These are phyloP conservation scores for Phytophthora sansomeana DNA, from an alignment of 352 stramenopile genomes.

Conservation along the genomic window DNA sequence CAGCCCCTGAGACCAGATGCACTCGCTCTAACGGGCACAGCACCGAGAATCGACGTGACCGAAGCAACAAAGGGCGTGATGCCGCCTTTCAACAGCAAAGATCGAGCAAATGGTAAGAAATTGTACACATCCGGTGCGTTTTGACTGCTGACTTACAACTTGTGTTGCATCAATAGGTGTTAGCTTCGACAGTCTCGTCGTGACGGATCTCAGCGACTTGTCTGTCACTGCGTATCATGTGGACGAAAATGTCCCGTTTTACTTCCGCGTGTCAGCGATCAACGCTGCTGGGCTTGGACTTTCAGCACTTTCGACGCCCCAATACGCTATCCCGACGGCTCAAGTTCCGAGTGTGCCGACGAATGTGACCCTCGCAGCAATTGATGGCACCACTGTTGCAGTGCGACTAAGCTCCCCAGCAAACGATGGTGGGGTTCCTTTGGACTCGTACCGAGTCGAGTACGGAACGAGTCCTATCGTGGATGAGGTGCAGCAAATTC, in stretches of 20 bases:
- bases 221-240: constrained; percentile 83
- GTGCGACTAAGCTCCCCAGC: constrained; percentile 81
- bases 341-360: constrained; percentile 73
- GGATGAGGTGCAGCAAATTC: constrained; percentile 84
- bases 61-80: constrained; percentile 78
- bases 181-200: constrained; percentile 85
- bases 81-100: constrained; percentile 93
- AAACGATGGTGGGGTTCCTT: constrained; percentile 82
- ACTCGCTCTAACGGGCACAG: constrained; percentile 90
- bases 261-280: constrained; percentile 93
- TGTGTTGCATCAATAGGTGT: constrained; percentile 43
- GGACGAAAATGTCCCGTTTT: constrained; percentile 95
- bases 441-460: constrained; percentile 94
- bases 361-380: constrained; percentile 77
- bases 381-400: constrained; percentile 91
- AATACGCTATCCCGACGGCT: constrained; percentile 87
- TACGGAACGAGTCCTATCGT: constrained; percentile 84
- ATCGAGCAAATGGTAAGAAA: constrained; percentile 70
- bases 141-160: constrained; percentile 1
- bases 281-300: constrained; percentile 88
- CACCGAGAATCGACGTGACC: constrained; percentile 79
- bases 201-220: constrained; percentile 92
- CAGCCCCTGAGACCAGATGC: constrained; percentile 79
- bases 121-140: not conserved
- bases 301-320: constrained; percentile 75